A percentile compares a stretch with the other conserved stretches of the same genome.
These are phyloP conservation scores for Cyclaneusma minus DNA, from an alignment of 2,329 filamentous ascomycete species.

Conservation along the genomic window DNA sequence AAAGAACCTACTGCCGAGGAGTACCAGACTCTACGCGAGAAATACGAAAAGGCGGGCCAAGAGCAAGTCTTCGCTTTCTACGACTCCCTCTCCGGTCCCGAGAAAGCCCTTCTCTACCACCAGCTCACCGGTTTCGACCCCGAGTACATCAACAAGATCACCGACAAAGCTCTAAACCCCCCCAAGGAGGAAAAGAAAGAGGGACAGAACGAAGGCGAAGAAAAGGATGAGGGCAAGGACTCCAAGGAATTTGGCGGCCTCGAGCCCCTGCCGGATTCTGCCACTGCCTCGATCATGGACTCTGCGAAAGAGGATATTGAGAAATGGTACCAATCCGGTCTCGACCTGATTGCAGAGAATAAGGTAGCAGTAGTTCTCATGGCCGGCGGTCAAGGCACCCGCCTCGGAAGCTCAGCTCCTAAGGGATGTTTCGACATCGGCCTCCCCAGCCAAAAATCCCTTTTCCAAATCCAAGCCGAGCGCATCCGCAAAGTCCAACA, in stretches of 20 bases:
- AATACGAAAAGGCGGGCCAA: conserved; percentile 61
- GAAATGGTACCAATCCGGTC: conserved; percentile 64
- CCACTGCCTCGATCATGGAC: conserved; percentile 83
- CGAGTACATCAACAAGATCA: conserved; percentile 73
- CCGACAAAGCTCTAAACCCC: conserved; percentile 67
- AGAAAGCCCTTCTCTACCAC: conserved; percentile 65
- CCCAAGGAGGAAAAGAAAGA: conserved; percentile 40
- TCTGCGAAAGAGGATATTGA: conserved; percentile 64
- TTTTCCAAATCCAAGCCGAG: conserved; percentile 97
- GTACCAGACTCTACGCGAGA: conserved; percentile 42
- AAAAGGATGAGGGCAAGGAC: conserved; percentile 11
- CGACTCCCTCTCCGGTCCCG: conserved; percentile 56
- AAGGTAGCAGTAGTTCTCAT: conserved; percentile 80
- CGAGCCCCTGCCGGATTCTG: conserved; percentile 76
- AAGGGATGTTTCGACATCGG: conserved; percentile 98
- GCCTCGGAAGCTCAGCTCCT: conserved; percentile 83
- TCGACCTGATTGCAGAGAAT: conserved; percentile 50
- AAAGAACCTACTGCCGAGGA: conserved; percentile 21
- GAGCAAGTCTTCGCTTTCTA: conserved; percentile 79
- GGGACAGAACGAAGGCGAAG: too few species aligned
- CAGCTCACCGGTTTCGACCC: conserved; percentile 77
- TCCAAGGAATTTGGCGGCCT: conserved; percentile 34
- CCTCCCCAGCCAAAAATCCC: conserved; percentile 77
- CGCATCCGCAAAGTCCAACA: conserved; percentile 75
- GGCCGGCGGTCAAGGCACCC: conserved; percentile 92